Base-by-base conservation (phyloP, 1,284 basidiomycete species). In the Ceratobasidium papillatum region DNA sequence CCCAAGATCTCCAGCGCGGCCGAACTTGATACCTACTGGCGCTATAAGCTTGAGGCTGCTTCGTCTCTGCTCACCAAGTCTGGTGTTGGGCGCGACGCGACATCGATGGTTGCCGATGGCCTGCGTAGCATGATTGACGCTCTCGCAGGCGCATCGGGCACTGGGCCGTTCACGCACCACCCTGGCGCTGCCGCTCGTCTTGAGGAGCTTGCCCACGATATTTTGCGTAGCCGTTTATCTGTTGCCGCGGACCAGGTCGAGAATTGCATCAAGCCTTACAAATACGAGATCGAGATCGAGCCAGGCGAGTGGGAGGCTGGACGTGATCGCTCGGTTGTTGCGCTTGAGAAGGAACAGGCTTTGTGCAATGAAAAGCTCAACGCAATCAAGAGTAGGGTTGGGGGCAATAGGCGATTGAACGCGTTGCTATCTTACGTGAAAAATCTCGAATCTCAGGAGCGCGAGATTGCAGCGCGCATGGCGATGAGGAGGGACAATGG, bases 251-350 rank as follows among this genome's bases (percentile, higher is more conserved):
- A 99, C 81, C 97, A 99, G 83, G 98, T 99, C 8, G 98, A 99
- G 86, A 99, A 99, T 83, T 98, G 95, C 83, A 98, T 99, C 86
- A 99, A 99, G 84, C 98, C 98, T 38, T 99, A 91, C 89, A 99
- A 99, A 86, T 98, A 98, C 81, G 95, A 96, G 79, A 89, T 96
- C 19, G 96, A 98, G 80, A 91, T 97, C 32, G 86, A 87, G 77
- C 82, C 87, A 4, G 94, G 98, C 77, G 96, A 99, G 81, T 99
- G 98, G 98, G 94, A 95, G 79, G 80, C 85, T 2, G 97, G 97
- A 0, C 85, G 96, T 43, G 85, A 86, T 77, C 86, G 90, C 65
- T 90, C 95, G 0, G 86, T 96, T 69, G 87, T 88, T 61, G 84
- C 96, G 78, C 93, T 98, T 78, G 91, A 94, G 82, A 89, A 90